Conservation (phyloP, 2,329 filamentous ascomycete genomes). For the Fusarium denticulatum region DNA sequence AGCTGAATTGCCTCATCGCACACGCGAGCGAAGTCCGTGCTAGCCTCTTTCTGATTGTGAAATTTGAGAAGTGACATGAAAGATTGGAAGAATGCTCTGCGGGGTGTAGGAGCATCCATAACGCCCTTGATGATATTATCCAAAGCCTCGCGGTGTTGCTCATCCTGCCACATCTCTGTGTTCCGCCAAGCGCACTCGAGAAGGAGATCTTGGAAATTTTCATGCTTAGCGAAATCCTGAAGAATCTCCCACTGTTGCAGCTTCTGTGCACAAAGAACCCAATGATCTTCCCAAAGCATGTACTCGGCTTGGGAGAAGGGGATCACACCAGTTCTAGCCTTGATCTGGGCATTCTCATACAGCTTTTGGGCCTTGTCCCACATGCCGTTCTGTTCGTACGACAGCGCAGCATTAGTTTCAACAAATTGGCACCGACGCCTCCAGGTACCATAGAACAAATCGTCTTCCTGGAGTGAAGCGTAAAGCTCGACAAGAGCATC, state of each 20-base stretch:
- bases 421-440: constrained; percentile 93
- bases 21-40: constrained; percentile 84
- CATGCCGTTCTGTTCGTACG: constrained; percentile 98
- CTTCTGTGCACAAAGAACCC: constrained; percentile 97
- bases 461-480: constrained; percentile 88
- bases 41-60: constrained; percentile 84
- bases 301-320: constrained; percentile 97
- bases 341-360: constrained; percentile 97
- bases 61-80: constrained; percentile 97
- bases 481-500: constrained; percentile 97
- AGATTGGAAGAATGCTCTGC: constrained; percentile 95
- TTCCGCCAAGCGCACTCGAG: constrained; percentile 96
- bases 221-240: constrained; percentile 97
- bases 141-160: constrained; percentile 86
- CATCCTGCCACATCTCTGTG: constrained; percentile 91
- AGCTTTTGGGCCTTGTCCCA: constrained; percentile 99
- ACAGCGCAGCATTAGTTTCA: constrained; percentile 95
- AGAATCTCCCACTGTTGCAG: constrained; percentile 99
- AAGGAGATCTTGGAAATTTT: constrained; percentile 96
- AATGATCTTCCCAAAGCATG: constrained; percentile 99
- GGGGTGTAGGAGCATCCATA: constrained; percentile 94
- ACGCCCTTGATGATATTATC: constrained; percentile 96
- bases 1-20: constrained; percentile 98
- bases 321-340: constrained; percentile 93
- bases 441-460: constrained; percentile 98